Percentiles rank a stretch among this genome's conserved stretches.
Conservation (phyloP, 257 asterid genomes). For the Thymus quinquecostatus region DNA sequence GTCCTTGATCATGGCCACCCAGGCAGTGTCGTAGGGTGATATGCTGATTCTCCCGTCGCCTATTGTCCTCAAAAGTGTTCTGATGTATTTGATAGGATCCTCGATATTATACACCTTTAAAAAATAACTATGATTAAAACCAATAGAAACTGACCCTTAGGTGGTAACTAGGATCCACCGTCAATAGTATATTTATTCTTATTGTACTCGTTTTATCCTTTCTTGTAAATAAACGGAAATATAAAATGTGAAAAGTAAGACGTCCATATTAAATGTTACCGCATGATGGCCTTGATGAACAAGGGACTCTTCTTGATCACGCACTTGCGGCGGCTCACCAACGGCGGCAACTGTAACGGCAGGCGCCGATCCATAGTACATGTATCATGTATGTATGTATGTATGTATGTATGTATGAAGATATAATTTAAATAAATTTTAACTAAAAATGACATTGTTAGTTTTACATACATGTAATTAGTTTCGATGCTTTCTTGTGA, state of each 20-base stretch:
- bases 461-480: background rate
- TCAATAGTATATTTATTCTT: no score
- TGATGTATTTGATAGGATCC: conserved; percentile 16
- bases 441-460: background rate
- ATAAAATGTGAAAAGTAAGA: background rate
- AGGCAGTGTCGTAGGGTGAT: conserved; percentile 23
- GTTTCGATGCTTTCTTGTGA: conserved; percentile 3
- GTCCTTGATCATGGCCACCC: conserved; percentile 16
- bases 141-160: no score
- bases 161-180: no score
- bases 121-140: no score
- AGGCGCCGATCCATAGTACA: background rate
- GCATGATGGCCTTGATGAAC: conserved; percentile 15
- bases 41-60: conserved; percentile 22
- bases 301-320: background rate
- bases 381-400: no score
- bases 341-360: conserved; percentile 8
- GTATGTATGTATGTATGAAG: no score
- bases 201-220: no score
- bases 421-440: no score
- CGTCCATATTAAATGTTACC: no score
- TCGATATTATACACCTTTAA: conserved; percentile 12
- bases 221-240: no score
- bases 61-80: background rate
- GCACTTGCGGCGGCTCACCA: conserved; percentile 21